These are phyloP conservation scores for Phyllachora maydis DNA, from an alignment of 2,329 filamentous ascomycete species.

Conservation along the genomic window DNA sequence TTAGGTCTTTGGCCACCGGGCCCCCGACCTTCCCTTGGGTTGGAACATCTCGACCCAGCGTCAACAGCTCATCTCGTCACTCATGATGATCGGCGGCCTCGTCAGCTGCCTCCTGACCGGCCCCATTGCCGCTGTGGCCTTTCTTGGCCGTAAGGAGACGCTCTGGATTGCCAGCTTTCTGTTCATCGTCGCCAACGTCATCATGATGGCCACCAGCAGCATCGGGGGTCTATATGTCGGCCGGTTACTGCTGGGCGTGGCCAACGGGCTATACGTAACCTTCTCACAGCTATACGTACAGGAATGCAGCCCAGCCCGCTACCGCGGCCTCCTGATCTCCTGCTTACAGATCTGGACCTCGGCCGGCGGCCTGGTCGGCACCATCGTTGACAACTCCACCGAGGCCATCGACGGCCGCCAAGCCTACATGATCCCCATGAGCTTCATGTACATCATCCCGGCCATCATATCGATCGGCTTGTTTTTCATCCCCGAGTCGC, in stretches of 20 bases:
- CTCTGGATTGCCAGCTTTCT: slow-evolving; percentile 25
- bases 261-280: slow-evolving; percentile 36
- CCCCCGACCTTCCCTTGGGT: slow-evolving; percentile 13
- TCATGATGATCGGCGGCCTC: slow-evolving; percentile 25
- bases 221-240: slow-evolving; percentile 33
- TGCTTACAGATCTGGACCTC: slow-evolving; percentile 12
- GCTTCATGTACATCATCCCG: slow-evolving; percentile 17
- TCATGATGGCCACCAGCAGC: slow-evolving; percentile 33
- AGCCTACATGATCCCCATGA: slow-evolving; percentile 18
- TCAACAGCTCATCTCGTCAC: slow-evolving; percentile 24
- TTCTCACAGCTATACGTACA: slow-evolving; percentile 18
- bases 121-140: slow-evolving; percentile 12
- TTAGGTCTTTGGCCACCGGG: slow-evolving; percentile 16
- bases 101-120: slow-evolving; percentile 19
- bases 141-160: slow-evolving; percentile 13
- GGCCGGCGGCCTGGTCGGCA: slow-evolving; percentile 18
- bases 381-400: slow-evolving; percentile 27
- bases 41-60: slow-evolving; percentile 22
- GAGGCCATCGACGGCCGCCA: slow-evolving; percentile 13
- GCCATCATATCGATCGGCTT: slow-evolving; percentile 13
- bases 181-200: slow-evolving; percentile 26
- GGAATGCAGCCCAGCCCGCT: slow-evolving; percentile 10
- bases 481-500: slow-evolving; percentile 18
- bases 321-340: slow-evolving; percentile 14
- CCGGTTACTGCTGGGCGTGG: slow-evolving; percentile 30